Conservation (phyloP, 1,284 basidiomycete species). For the Porodaedalea pini region DNA sequence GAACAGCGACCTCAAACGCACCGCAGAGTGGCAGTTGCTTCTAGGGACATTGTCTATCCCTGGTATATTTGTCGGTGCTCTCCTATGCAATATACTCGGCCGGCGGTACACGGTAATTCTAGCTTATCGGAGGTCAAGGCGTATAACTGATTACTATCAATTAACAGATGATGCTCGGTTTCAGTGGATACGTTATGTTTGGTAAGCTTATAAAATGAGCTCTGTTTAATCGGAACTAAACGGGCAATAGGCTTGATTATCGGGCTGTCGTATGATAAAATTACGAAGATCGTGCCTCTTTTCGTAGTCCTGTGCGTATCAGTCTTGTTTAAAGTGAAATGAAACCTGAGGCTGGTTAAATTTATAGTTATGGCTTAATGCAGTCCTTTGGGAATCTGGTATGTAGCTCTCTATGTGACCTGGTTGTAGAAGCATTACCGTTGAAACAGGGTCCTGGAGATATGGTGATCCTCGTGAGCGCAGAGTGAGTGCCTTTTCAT, state of each 20-base stretch:
- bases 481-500: conserved; percentile 57
- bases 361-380: conserved; percentile 65
- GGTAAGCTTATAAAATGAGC: conserved; percentile 36
- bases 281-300: conserved; percentile 60
- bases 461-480: conserved; percentile 65
- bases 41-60: conserved; percentile 67
- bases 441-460: conserved; percentile 63
- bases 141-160: conserved; percentile 5
- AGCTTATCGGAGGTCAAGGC: background rate
- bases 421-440: too few species aligned
- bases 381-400: conserved; percentile 67
- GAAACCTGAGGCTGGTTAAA: conserved; percentile 23
- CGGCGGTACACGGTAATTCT: conserved; percentile 52
- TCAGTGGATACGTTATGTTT: conserved; percentile 70
- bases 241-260: conserved; percentile 66
- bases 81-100: conserved; percentile 59
- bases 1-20: conserved; percentile 50
- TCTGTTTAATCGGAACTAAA: too few species aligned
- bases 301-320: conserved; percentile 61
- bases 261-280: conserved; percentile 63
- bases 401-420: conserved; percentile 19
- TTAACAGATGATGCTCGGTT: conserved; percentile 70
- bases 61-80: conserved; percentile 58
- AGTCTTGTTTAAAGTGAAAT: conserved; percentile 14
- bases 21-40: conserved; percentile 70